These are phyloP conservation scores for Tolypocladium capitatum DNA, from an alignment of 2,329 filamentous ascomycete genomes.

Conservation along the genomic window DNA sequence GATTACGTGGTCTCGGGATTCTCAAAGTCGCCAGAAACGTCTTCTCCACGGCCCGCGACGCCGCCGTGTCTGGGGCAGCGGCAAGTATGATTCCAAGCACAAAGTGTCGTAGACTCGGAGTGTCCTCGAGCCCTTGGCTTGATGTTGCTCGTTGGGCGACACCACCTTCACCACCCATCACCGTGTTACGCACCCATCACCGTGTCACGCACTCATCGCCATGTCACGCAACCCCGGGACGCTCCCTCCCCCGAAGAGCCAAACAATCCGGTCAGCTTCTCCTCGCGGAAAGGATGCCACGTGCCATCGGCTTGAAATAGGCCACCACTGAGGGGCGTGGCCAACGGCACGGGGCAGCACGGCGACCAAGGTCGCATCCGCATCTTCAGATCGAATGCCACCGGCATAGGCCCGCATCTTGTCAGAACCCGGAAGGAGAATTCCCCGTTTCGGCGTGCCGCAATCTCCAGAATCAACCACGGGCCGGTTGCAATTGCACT, in stretches of 20 bases:
- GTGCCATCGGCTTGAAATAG: not conserved
- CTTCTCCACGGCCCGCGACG: not conserved
- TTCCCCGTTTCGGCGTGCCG: too few species aligned
- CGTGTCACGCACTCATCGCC: too few species aligned
- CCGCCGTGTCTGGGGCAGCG: not conserved
- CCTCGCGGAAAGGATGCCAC: not conserved
- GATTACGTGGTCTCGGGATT: not conserved
- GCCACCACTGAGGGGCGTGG: not conserved
- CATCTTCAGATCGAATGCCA: too few species aligned
- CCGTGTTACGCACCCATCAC: too few species aligned
- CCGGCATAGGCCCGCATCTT: too few species aligned
- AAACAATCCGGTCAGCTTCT: not conserved
- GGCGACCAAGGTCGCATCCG: too few species aligned
- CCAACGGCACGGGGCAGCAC: not conserved
- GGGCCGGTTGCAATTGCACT: too few species aligned
- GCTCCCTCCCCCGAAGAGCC: too few species aligned
- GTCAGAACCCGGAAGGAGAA: too few species aligned
- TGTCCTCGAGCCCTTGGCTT: not conserved
- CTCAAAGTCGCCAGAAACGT: not conserved
- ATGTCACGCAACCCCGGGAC: not conserved
- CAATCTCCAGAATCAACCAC: too few species aligned
- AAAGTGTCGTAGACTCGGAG: not conserved
- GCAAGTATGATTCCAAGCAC: too few species aligned
- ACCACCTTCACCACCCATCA: too few species aligned
- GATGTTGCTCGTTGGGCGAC: slow-evolving; percentile 29